phyloP scores from a whole-genome alignment of 306 rosid species.

The Rosa rugosa region DNA sequence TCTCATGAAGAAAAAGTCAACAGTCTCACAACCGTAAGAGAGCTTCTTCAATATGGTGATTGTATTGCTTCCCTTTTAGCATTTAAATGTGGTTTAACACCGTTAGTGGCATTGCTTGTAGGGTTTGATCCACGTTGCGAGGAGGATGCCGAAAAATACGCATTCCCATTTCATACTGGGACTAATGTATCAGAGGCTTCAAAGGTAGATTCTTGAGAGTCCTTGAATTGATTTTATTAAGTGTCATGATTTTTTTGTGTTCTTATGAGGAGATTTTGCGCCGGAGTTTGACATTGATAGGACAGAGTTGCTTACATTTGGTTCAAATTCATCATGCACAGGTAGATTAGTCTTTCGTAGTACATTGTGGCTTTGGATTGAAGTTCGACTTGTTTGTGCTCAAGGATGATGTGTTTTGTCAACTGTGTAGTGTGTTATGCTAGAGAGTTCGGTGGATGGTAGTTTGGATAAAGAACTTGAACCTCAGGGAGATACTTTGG shows the following conservation, averaged over 20 bases:
- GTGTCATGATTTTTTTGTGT: constrained; percentile 12
- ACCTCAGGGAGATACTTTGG: constrained; percentile 67
- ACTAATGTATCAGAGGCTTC: constrained; percentile 88
- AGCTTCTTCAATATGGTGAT: constrained; percentile 6
- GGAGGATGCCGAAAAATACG: constrained; percentile 96
- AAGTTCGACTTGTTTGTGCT: constrained; percentile 6
- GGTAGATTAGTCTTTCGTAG: constrained; percentile 45
- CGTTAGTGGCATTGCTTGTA: constrained; percentile 35
- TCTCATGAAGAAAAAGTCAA: constrained; percentile 95
- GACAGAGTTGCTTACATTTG: constrained; percentile 74
- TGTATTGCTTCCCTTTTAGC: not conserved
- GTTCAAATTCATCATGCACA: constrained; percentile 97
- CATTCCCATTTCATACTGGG: constrained; percentile 97
- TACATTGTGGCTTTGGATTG: not conserved
- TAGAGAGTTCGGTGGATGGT: constrained; percentile 72
- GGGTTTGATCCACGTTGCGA: constrained; percentile 96
- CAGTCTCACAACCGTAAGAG: constrained; percentile 92
- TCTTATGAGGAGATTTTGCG: constrained; percentile 60
- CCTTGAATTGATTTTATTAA: no score
- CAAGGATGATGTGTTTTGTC: constrained; percentile 40
- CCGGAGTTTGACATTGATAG: constrained; percentile 76
- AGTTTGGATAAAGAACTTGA: constrained; percentile 82
- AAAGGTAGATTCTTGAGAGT: constrained; percentile 52
- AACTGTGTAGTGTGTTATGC: constrained; percentile 70
- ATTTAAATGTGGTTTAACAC: not conserved